Evolutionary conservation across 2,329 filamentous ascomycete species (phyloP).

Genomic region (Sphaerulina musiva): DNA sequence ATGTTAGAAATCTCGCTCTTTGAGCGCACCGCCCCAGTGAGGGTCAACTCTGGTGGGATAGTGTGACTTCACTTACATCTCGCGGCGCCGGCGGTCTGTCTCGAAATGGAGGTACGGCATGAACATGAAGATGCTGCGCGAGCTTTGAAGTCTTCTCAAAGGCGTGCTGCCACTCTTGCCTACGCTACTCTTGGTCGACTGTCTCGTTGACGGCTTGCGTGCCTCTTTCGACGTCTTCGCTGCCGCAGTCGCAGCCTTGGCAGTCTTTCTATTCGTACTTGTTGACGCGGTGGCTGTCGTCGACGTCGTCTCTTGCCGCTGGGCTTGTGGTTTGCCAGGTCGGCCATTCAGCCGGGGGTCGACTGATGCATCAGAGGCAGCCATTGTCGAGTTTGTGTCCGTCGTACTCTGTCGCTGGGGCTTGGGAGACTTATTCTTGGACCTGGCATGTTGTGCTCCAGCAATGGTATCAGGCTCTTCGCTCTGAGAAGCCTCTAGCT

Average conservation of each 20-base stretch:
- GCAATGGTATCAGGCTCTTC: neutral
- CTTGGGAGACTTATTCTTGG: constrained; percentile 3
- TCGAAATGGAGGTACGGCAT: constrained; percentile 64
- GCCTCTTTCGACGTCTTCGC: constrained; percentile 1
- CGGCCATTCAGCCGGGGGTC: constrained; percentile 3
- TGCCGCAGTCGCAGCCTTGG: neutral
- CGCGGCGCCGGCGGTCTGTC: constrained; percentile 42
- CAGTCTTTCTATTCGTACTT: constrained; percentile 3
- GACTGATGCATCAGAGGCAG: constrained; percentile 9
- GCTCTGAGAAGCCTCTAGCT: neutral
- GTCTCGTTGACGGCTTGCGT: constrained; percentile 5
- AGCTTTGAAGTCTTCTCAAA: constrained; percentile 3
- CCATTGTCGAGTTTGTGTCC: constrained; percentile 10
- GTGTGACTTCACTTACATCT: constrained; percentile 39
- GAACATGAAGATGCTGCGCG: constrained; percentile 41
- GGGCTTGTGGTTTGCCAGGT: constrained; percentile 6
- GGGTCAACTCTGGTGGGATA: no score
- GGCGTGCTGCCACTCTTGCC: constrained; percentile 6
- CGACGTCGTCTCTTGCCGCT: constrained; percentile 19
- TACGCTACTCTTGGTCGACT: constrained; percentile 7
- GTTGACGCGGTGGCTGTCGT: constrained; percentile 14
- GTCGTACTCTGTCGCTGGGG: constrained; percentile 7
- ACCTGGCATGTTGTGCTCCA: constrained; percentile 5
- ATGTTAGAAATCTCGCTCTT: no score
- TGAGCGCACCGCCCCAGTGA: no score